These are phyloP conservation scores for Hirschfeldia incana DNA, from an alignment of 345 rosid species.

Conservation along the genomic window DNA sequence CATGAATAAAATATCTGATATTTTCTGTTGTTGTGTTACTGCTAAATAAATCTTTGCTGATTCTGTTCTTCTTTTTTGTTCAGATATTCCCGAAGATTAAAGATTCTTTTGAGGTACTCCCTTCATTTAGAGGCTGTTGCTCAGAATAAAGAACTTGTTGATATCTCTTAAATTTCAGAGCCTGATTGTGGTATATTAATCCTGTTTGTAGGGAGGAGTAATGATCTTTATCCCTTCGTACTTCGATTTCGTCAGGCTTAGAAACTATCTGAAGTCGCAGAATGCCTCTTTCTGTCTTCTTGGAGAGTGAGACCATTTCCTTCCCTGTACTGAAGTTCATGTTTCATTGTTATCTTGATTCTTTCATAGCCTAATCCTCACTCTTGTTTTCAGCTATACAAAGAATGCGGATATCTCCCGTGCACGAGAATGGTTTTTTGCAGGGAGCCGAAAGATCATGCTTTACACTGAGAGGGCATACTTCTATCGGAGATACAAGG, in stretches of 20 bases:
- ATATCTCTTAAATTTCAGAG: background rate
- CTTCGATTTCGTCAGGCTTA: slow-evolving; percentile 78
- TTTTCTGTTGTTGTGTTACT: background rate
- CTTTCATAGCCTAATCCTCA: slow-evolving; percentile 14
- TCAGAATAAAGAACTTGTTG: background rate
- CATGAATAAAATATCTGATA: background rate
- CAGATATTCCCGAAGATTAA: slow-evolving; percentile 95
- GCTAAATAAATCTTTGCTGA: slow-evolving; percentile 2
- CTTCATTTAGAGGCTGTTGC: slow-evolving; percentile 21
- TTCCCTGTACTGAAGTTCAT: background rate
- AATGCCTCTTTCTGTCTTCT: slow-evolving; percentile 84
- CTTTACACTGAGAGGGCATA: slow-evolving; percentile 89
- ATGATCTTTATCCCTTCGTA: slow-evolving; percentile 85
- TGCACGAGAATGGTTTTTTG: slow-evolving; percentile 71
- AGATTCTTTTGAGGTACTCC: slow-evolving; percentile 75
- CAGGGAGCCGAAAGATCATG: slow-evolving; percentile 71
- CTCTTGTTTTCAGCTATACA: slow-evolving; percentile 54
- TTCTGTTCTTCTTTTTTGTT: slow-evolving; percentile 42
- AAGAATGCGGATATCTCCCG: slow-evolving; percentile 74
- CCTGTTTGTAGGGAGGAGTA: slow-evolving; percentile 68
- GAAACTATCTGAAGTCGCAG: slow-evolving; percentile 84
- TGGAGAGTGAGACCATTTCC: slow-evolving; percentile 67
- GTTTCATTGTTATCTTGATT: slow-evolving; percentile 2
- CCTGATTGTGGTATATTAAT: slow-evolving; percentile 24
- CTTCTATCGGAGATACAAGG: slow-evolving; percentile 92